phyloP scores from a whole-genome alignment of 768 basidiomycete genomes.

The Mycena belliarum region DNA sequence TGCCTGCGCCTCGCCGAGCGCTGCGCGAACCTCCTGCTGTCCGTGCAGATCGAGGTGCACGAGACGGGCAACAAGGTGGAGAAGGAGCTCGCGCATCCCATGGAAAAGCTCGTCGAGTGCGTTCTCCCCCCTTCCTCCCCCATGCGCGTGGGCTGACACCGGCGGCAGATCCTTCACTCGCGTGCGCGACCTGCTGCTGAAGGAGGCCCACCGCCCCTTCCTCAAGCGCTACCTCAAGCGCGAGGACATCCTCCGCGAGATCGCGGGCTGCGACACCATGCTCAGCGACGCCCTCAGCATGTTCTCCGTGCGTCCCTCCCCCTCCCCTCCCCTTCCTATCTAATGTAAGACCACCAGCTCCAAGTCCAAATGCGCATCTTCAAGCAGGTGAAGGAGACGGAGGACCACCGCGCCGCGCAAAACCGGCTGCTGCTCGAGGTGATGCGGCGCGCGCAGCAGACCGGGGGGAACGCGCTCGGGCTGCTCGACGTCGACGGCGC shows the following conservation, averaged over 20 bases:
- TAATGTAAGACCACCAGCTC: constrained; percentile 30
- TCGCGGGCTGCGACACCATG: constrained; percentile 51
- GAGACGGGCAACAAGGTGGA: constrained; percentile 44
- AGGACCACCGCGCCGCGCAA: constrained; percentile 36
- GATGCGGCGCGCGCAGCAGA: constrained; percentile 21
- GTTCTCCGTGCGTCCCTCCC: constrained; percentile 44
- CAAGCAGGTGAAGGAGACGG: constrained; percentile 46
- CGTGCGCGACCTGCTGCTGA: constrained; percentile 47
- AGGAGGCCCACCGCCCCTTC: constrained; percentile 60
- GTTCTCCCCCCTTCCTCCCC: constrained; percentile 1
- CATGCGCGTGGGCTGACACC: not conserved
- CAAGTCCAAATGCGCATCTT: constrained; percentile 56
- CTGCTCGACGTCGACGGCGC: constrained; percentile 10
- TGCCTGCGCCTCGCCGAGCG: constrained; percentile 64
- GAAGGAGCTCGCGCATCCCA: constrained; percentile 46
- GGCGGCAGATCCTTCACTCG: constrained; percentile 29
- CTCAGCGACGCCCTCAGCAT: constrained; percentile 54
- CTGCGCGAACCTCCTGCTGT: constrained; percentile 58
- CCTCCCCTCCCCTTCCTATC: constrained; percentile 12
- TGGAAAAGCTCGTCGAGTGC: constrained; percentile 47
- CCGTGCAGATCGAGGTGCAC: constrained; percentile 54
- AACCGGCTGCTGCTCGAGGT: constrained; percentile 36
- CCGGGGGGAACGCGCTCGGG: constrained; percentile 8
- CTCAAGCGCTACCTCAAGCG: constrained; percentile 68
- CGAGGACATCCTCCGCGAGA: constrained; percentile 54